Base-by-base conservation (phyloP, 768 basidiomycete species). In the Boletus rex-veris region DNA sequence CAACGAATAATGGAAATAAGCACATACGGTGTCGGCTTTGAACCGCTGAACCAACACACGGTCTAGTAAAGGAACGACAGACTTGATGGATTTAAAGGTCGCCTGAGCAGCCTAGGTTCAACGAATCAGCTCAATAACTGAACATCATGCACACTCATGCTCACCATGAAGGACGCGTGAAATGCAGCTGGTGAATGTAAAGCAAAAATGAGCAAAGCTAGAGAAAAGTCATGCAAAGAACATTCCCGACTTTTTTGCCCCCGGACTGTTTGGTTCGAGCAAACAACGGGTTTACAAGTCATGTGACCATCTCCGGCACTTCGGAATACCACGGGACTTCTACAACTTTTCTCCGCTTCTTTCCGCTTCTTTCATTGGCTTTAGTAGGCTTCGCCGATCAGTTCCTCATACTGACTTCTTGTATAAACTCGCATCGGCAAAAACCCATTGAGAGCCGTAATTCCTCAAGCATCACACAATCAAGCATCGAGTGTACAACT, bases 11-110 rank as follows among this genome's bases (percentile, higher is more conserved):
- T 11, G 4, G 43, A 10, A 4, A 40, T 7, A 37, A 11, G 52
- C n/a, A 77, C 89, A 57, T 65, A 98, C 95, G 8, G 92, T 91
- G 62, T 96, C 94, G 31, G 92, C 79, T 79, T 98, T 98, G 85
- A 96, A 96, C 53, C 95, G 83, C 76, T 98, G 96, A 57, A 98
- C 94, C 60, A 98, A 80, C 58, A 98, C 91, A 60, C 96, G 91
- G 85, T 98, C 96, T 52, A 98, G 78, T 47, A 98, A 83, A 56
- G 96, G 96, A 59, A 91, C 75, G 61, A 98, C 71, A 53, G 94
- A 78, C 77, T 82, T 90, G 82, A 98, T 98, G 60, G 85, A 86
- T 75, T 92, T 97, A 86, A 98, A 93, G 24, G 94, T 96, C 60
- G 92, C 88, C 74, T 90, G 89, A 58, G 88, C 75, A 75, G 89